phyloP scores from a whole-genome alignment of 2,329 filamentous ascomycete species.

The Tolypocladium sp. region DNA sequence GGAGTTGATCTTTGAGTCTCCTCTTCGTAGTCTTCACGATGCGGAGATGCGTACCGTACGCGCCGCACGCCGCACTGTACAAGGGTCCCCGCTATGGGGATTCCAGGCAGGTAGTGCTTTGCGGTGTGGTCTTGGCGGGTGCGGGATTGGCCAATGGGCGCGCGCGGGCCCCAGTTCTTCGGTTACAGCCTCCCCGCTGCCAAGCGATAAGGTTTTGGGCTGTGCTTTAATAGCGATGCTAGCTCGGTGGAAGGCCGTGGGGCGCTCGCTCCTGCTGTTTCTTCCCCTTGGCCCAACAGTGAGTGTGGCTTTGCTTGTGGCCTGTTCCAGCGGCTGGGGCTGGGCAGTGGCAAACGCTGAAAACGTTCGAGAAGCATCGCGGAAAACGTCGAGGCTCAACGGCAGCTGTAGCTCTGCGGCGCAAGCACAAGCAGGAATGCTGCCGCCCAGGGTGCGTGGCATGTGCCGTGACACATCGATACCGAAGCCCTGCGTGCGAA shows the following conservation, averaged over 20 bases:
- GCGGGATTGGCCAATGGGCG: background rate
- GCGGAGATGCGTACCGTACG: background rate
- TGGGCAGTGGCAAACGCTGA: background rate
- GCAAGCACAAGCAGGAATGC: no score
- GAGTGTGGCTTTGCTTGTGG: background rate
- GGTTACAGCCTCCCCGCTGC: background rate
- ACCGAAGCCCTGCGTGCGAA: no score
- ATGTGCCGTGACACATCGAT: no score
- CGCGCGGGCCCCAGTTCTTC: background rate
- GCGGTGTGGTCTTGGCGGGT: background rate
- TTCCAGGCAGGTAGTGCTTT: background rate
- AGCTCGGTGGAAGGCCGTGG: background rate
- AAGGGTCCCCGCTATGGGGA: background rate
- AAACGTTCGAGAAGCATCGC: background rate
- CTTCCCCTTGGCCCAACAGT: background rate
- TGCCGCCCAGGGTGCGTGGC: no score
- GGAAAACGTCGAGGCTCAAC: background rate
- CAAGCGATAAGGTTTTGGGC: conserved; percentile 4
- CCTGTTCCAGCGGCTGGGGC: background rate
- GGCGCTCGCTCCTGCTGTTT: no score
- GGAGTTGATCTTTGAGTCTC: background rate
- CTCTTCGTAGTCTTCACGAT: no score
- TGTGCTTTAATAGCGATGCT: background rate
- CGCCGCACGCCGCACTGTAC: background rate
- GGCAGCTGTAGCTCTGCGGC: no score